A percentile compares a stretch with the other conserved stretches of the same genome.
phyloP scores from a whole-genome alignment of 2,329 filamentous ascomycete genomes.

The Claviceps cyperi region DNA sequence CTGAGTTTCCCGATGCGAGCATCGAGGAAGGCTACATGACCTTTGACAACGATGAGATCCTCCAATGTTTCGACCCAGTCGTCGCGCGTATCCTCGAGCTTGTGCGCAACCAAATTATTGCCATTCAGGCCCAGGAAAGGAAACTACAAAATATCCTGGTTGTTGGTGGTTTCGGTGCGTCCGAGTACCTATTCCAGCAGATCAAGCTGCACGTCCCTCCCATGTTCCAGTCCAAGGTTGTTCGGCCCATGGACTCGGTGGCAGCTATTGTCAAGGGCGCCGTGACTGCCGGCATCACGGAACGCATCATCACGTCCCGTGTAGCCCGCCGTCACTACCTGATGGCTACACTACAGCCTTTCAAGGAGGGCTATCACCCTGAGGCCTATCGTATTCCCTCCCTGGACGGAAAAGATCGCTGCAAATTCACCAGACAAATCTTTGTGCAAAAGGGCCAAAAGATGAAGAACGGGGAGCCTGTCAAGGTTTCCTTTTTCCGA shows the following conservation, averaged over 20 bases:
- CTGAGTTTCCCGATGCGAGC: constrained; percentile 90
- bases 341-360: constrained; percentile 96
- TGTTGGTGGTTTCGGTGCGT: constrained; percentile 94
- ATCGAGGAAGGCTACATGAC: constrained; percentile 99
- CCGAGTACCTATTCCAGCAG: constrained; percentile 97
- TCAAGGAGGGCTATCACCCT: constrained; percentile 97
- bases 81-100: constrained; percentile 94
- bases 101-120: constrained; percentile 95
- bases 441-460: constrained; percentile 98
- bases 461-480: constrained; percentile 97
- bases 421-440: constrained; percentile 97
- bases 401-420: constrained; percentile 90
- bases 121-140: constrained; percentile 93
- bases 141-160: constrained; percentile 91
- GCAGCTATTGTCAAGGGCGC: constrained; percentile 97
- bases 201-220: constrained; percentile 97
- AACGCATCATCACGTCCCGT: constrained; percentile 91
- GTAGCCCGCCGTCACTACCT: constrained; percentile 95
- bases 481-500: constrained; percentile 97
- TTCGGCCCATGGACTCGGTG: constrained; percentile 96
- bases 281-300: constrained; percentile 93
- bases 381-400: constrained; percentile 96
- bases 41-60: constrained; percentile 96
- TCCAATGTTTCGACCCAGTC: constrained; percentile 97
- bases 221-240: constrained; percentile 96